Percentiles rank a stretch among this genome's conserved stretches.
Conservation (phyloP, 805 yeast genomes). For the Saccharomyces cerevisiae region DNA sequence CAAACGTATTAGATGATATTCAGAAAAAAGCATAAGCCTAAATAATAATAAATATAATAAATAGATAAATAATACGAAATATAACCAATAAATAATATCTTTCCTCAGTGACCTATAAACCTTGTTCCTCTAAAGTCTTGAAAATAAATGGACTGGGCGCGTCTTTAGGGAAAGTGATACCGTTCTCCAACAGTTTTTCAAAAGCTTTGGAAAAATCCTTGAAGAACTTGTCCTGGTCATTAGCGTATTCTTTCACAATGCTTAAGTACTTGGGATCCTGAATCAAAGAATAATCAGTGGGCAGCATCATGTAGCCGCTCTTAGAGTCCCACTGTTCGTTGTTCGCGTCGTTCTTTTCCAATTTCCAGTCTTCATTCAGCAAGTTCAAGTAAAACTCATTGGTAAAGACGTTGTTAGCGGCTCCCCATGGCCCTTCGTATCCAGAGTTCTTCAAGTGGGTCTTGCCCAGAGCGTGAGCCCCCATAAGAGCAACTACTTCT, state of each 20-base stretch:
- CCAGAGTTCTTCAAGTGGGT: slow-evolving; percentile 67
- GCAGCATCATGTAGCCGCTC: slow-evolving; percentile 75
- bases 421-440: slow-evolving; percentile 87
- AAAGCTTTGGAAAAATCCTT: slow-evolving; percentile 59
- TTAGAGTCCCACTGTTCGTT: slow-evolving; percentile 57
- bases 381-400: slow-evolving; percentile 63
- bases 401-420: slow-evolving; percentile 62
- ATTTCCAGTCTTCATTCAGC: slow-evolving; percentile 45
- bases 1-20: neutral
- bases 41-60: neutral
- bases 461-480: slow-evolving; percentile 72
- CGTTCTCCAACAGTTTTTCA: slow-evolving; percentile 66
- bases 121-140: slow-evolving; percentile 67
- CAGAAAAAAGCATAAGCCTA: neutral
- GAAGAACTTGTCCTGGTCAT: slow-evolving; percentile 53
- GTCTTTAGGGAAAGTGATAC: slow-evolving; percentile 53
- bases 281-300: slow-evolving; percentile 67
- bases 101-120: slow-evolving; percentile 6
- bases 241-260: slow-evolving; percentile 62
- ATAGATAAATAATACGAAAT: neutral
- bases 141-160: slow-evolving; percentile 38
- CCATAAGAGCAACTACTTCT: slow-evolving; percentile 66
- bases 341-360: slow-evolving; percentile 51
- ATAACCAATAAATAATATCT: neutral
- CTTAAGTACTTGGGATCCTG: slow-evolving; percentile 49